phyloP scores from a whole-genome alignment of 495 filamentous ascomycete genomes.

The Aspergillus ostianus region DNA sequence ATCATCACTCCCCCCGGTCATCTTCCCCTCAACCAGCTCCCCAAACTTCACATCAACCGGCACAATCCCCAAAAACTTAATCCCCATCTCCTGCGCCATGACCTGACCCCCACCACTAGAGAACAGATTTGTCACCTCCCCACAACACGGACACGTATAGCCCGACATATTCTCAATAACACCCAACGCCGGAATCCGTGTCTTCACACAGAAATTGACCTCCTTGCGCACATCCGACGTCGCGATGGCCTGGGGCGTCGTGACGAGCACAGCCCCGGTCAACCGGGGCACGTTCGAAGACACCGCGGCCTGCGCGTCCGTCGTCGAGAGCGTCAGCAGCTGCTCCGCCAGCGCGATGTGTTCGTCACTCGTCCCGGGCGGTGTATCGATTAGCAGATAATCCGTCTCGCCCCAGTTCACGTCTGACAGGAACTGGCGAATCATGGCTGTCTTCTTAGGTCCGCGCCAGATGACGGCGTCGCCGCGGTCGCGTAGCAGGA shows the following conservation, averaged over 20 bases:
- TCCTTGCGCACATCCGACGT: slow-evolving; percentile 95
- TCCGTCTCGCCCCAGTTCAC: slow-evolving; percentile 88
- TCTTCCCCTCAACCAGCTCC: slow-evolving; percentile 62
- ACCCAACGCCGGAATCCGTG: slow-evolving; percentile 74
- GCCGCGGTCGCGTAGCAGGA: slow-evolving; percentile 76
- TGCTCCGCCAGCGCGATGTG: slow-evolving; percentile 93
- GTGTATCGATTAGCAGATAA: slow-evolving; percentile 92
- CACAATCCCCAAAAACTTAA: slow-evolving; percentile 81
- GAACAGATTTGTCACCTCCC: slow-evolving; percentile 90
- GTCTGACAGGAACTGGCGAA: slow-evolving; percentile 89
- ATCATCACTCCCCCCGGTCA: slow-evolving; percentile 34
- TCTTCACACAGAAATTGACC: slow-evolving; percentile 92
- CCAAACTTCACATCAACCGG: slow-evolving; percentile 82
- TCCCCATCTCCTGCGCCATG: slow-evolving; percentile 83
- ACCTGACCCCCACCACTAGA: slow-evolving; percentile 82
- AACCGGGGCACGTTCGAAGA: slow-evolving; percentile 43
- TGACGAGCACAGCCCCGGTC: slow-evolving; percentile 87
- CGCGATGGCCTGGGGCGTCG: slow-evolving; percentile 91
- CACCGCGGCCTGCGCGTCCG: slow-evolving; percentile 25
- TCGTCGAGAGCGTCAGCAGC: slow-evolving; percentile 55
- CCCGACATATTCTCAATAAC: slow-evolving; percentile 98
- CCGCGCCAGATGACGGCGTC: slow-evolving; percentile 97
- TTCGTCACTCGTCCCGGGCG: slow-evolving; percentile 94
- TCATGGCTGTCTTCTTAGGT: slow-evolving; percentile 99
- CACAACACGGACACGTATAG: slow-evolving; percentile 93